Base-by-base conservation (phyloP, 768 basidiomycete species). In the Lanmaoa rubissima region DNA sequence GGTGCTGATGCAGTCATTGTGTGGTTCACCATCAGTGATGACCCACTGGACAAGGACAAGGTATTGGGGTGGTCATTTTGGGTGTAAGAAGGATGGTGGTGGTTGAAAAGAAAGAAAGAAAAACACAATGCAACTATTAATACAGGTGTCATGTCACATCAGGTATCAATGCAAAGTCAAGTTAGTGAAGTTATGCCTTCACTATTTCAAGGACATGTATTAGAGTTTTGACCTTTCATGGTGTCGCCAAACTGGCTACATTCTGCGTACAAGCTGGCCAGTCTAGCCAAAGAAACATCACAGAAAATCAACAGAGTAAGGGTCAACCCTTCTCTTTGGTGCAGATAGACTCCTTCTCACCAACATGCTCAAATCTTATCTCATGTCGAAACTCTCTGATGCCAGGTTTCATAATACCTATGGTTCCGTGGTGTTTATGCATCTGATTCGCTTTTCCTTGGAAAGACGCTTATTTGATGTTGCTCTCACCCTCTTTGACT, bases 1-100 rank as follows among this genome's bases (percentile, higher is more conserved):
- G 0, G 96, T 98, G 17, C 96, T 96, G 0, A 96, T 99, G 48
- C 96, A 86, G 68, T 99, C 96, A 53, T 89, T 84, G 34, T 96
- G 86, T 10, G 73, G 60, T 54, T 92, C 92, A 11, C 96, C 96
- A 0, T 79, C 78, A 40, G 83, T 78, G 41, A 98, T 79, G 59
- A 95, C 88, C 59, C 79, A 79, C 54, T 82, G 74, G 54, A 98
- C 90, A 63, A 99, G 86, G 55, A 81, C 71, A 40, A 97, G 84
- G 69, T 99, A 98, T 71, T n/a, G n/a, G n/a, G n/a, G n/a, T n/a
- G n/a, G n/a, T n/a, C n/a, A n/a, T n/a, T n/a, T n/a, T n/a, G n/a
- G n/a, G 4, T 26, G 26, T 26, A 3, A 16, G 47, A 55, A 4
- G 2, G 44, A 45, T 48, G 46, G 1, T 66, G 52, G 57, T 60